Percentiles rank a stretch among this genome's conserved stretches.
Evolutionary conservation across 2,329 filamentous ascomycete species (phyloP).

Genomic region (Dactylellina drechsleri): DNA sequence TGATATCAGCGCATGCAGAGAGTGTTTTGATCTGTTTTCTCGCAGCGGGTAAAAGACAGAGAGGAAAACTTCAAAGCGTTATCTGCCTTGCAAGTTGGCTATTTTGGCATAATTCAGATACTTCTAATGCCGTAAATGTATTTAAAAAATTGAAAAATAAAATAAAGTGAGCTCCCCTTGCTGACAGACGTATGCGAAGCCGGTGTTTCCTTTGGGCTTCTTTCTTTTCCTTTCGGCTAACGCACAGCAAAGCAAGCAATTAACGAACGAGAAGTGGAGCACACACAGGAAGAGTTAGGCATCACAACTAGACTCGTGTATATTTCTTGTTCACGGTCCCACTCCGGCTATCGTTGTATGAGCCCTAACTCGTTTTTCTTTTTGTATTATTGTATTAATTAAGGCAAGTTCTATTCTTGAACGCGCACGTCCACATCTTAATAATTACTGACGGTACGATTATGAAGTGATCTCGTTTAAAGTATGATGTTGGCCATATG

Average conservation of each 20-base stretch:
- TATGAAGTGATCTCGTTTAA: slow-evolving; percentile 33
- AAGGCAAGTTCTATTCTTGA: slow-evolving; percentile 45
- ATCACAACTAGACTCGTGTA: slow-evolving; percentile 47
- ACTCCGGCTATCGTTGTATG: slow-evolving; percentile 53
- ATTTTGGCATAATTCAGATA: slow-evolving; percentile 27
- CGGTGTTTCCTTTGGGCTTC: slow-evolving; percentile 32
- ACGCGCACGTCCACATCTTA: slow-evolving; percentile 6
- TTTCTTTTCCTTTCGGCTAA: not conserved
- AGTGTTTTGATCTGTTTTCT: slow-evolving; percentile 20
- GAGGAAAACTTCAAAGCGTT: slow-evolving; percentile 17
- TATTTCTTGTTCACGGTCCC: slow-evolving; percentile 29
- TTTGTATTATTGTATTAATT: slow-evolving; percentile 9
- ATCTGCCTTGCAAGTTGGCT: slow-evolving; percentile 39
- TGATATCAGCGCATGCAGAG: slow-evolving; percentile 8
- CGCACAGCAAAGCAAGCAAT: slow-evolving; percentile 12
- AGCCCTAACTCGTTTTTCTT: slow-evolving; percentile 25
- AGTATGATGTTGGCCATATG: slow-evolving; percentile 42
- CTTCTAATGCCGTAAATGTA: slow-evolving; percentile 28
- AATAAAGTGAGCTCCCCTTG: slow-evolving; percentile 17
- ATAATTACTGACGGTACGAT: slow-evolving; percentile 4
- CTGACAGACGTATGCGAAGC: slow-evolving; percentile 23
- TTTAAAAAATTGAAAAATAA: slow-evolving; percentile 12
- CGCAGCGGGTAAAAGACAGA: not conserved
- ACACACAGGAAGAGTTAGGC: not conserved
- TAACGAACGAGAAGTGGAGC: slow-evolving; percentile 7